Conservation (phyloP, 2,329 filamentous ascomycete genomes). For the Fusarium protoensiforme region DNA sequence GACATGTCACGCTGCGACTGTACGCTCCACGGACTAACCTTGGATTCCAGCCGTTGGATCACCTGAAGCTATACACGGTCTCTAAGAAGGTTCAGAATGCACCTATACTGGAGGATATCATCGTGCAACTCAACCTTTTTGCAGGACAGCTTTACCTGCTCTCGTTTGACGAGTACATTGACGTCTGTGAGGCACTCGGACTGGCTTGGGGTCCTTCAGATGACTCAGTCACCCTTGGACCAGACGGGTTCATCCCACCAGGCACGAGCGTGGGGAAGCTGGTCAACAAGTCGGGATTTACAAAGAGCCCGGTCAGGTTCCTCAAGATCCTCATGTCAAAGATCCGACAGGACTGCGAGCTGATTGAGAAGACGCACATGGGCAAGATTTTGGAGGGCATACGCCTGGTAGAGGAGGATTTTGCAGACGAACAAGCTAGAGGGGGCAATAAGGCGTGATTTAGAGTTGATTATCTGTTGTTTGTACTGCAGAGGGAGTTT, state of each 20-base stretch:
- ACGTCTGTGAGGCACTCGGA: conserved; percentile 63
- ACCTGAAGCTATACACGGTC: conserved; percentile 32
- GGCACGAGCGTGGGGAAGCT: not conserved
- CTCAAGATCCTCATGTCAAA: conserved; percentile 49
- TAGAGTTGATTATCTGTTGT: not conserved
- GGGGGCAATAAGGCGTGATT: not conserved
- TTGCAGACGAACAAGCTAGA: conserved; percentile 5
- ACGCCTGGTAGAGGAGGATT: conserved; percentile 35
- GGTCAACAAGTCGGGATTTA: conserved; percentile 40
- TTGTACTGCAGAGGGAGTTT: not conserved
- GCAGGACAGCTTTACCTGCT: conserved; percentile 74
- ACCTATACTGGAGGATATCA: conserved; percentile 43
- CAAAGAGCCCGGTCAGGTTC: conserved; percentile 51
- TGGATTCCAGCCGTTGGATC: conserved; percentile 26
- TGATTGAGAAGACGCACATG: conserved; percentile 55
- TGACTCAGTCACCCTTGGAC: conserved; percentile 34
- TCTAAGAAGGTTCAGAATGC: not conserved
- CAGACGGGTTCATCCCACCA: conserved; percentile 50
- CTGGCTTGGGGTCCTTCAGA: conserved; percentile 49
- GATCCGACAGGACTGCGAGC: conserved; percentile 51
- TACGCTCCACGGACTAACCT: conserved; percentile 60
- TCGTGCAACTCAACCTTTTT: conserved; percentile 71
- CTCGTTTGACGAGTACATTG: conserved; percentile 63
- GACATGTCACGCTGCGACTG: conserved; percentile 57
- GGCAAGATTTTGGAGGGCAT: conserved; percentile 51